phyloP scores from a whole-genome alignment of 352 stramenopile genomes.

The Blastocystis sp. region DNA sequence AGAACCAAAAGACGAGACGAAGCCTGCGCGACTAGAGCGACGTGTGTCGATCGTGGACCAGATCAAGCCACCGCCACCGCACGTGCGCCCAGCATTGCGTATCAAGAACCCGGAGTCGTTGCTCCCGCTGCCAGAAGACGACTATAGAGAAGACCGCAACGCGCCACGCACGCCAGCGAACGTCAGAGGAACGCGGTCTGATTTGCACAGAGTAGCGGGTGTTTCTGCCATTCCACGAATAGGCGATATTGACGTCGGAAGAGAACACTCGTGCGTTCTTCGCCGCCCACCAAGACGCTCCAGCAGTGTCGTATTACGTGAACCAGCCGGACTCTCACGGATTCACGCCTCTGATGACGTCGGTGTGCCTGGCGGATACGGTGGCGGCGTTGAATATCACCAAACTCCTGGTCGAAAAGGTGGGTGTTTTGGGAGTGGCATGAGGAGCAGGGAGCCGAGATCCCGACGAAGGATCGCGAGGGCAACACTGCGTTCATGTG shows the following conservation, averaged over 20 bases:
- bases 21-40: background rate
- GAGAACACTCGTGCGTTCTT: constrained; percentile 41
- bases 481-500: constrained; percentile 77
- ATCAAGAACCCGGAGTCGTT: constrained; percentile 48
- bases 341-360: constrained; percentile 68
- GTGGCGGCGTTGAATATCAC: constrained; percentile 49
- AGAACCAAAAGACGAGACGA: background rate
- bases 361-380: constrained; percentile 33
- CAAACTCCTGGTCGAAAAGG: constrained; percentile 36
- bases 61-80: constrained; percentile 28
- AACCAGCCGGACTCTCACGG: constrained; percentile 54
- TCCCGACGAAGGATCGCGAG: constrained; percentile 43
- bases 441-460: constrained; percentile 25
- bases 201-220: constrained; percentile 22
- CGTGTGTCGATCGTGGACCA: constrained; percentile 34
- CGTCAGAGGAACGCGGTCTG: constrained; percentile 47
- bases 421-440: background rate
- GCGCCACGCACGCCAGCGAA: constrained; percentile 59
- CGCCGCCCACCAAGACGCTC: background rate
- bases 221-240: background rate
- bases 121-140: constrained; percentile 25
- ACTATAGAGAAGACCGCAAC: constrained; percentile 34
- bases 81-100: background rate
- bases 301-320: constrained; percentile 41
- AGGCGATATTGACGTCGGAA: constrained; percentile 57